A percentile compares a stretch with the other conserved stretches of the same genome.
Conservation (phyloP, 139 green algal species). For the Diplosphaera chodatii region DNA sequence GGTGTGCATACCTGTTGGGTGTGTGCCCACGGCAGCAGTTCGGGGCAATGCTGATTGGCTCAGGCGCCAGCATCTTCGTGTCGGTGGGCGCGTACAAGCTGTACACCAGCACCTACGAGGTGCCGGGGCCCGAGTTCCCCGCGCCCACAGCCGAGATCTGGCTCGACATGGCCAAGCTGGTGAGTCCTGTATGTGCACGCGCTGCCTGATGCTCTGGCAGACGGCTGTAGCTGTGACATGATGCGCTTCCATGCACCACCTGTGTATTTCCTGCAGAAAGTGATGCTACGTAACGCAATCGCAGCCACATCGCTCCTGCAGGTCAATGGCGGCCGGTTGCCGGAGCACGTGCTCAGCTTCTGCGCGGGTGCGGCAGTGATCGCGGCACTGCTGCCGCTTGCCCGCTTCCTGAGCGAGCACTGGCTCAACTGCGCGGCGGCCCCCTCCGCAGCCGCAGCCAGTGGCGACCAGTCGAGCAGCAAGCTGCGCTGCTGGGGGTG, state of each 20-base stretch:
- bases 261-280: too few species aligned
- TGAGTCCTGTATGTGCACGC: conserved; percentile 29
- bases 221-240: too few species aligned
- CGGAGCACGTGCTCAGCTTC: conserved; percentile 17
- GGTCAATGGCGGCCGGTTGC: conserved; percentile 27
- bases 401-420: conserved; percentile 3
- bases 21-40: conserved; percentile 44
- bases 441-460: too few species aligned
- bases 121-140: conserved; percentile 32
- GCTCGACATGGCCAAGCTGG: conserved; percentile 54
- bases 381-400: conserved; percentile 13
- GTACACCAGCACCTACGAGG: conserved; percentile 33
- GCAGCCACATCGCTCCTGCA: neutral
- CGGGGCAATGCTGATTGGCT: conserved; percentile 42
- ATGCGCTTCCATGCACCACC: too few species aligned
- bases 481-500: neutral
- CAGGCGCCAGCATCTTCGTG: conserved; percentile 23
- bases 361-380: conserved; percentile 9
- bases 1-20: conserved; percentile 36
- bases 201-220: too few species aligned
- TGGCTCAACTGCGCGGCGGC: neutral
- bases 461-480: too few species aligned
- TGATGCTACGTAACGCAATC: neutral
- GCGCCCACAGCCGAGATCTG: conserved; percentile 45
- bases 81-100: conserved; percentile 37